Evolutionary conservation across 495 filamentous ascomycete species (phyloP).

Genomic region (Talaromyces liani): DNA sequence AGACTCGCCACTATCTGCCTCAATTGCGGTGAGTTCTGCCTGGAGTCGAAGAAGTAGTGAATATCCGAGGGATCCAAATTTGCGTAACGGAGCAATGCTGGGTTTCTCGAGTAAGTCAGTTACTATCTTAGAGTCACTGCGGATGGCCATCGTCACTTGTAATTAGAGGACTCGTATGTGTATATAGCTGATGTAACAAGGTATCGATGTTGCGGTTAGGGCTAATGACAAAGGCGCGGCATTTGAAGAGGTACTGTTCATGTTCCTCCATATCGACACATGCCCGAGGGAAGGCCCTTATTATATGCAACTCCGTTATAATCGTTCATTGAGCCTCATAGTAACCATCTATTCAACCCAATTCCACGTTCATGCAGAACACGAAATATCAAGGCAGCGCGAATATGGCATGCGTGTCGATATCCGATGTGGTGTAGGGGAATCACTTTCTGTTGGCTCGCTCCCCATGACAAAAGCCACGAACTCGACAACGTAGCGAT

Average conservation of each 20-base stretch:
- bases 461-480: neutral
- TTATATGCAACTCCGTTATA: neutral
- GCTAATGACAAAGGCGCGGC: neutral
- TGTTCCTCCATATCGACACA: neutral
- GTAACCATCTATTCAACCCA: neutral
- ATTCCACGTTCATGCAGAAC: neutral
- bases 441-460: neutral
- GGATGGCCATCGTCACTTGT: neutral
- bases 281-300: neutral
- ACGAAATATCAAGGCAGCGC: neutral
- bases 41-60: neutral
- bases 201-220: neutral
- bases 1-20: neutral
- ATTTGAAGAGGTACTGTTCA: neutral
- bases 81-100: constrained; percentile 1
- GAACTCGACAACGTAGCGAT: neutral
- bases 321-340: neutral
- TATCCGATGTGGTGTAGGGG: constrained; percentile 1
- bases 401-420: constrained; percentile 1
- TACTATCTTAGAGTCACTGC: neutral
- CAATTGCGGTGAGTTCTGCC: neutral
- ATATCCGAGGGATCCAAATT: neutral
- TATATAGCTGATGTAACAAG: neutral
- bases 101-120: neutral
- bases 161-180: neutral